These are phyloP conservation scores for Calonectria hongkongensis DNA, from an alignment of 2,329 filamentous ascomycete species.

Conservation along the genomic window DNA sequence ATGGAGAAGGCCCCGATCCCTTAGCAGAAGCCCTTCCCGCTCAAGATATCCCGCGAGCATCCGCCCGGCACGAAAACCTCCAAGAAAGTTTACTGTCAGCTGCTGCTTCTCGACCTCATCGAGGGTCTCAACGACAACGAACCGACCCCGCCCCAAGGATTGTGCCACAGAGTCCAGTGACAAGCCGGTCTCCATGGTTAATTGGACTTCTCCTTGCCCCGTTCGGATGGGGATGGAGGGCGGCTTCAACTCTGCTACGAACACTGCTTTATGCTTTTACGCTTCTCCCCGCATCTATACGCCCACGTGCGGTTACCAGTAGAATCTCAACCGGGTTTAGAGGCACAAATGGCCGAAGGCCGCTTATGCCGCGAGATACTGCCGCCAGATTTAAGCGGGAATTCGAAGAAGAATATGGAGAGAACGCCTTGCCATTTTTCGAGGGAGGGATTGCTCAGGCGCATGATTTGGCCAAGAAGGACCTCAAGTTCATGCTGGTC, in stretches of 20 bases:
- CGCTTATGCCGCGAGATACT: constrained; percentile 89
- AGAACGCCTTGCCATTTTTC: constrained; percentile 82
- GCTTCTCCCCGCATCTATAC: constrained; percentile 82
- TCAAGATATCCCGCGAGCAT: constrained; percentile 76
- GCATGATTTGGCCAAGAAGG: constrained; percentile 90
- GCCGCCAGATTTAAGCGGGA: constrained; percentile 92
- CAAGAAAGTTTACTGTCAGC: constrained; percentile 73
- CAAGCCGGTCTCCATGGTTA: constrained; percentile 83
- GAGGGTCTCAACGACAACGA: constrained; percentile 53
- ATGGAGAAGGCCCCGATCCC: constrained; percentile 91
- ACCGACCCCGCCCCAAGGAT: constrained; percentile 87
- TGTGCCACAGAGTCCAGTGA: constrained; percentile 83
- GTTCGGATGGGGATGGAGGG: constrained; percentile 84
- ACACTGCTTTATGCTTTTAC: constrained; percentile 86
- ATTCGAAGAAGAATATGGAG: constrained; percentile 94
- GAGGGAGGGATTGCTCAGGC: constrained; percentile 95
- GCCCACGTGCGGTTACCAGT: constrained; percentile 73
- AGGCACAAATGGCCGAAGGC: constrained; percentile 81
- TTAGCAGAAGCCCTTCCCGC: constrained; percentile 84
- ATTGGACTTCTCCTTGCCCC: constrained; percentile 87
- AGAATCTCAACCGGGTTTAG: constrained; percentile 71
- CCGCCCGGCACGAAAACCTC: constrained; percentile 83
- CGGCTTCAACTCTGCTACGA: constrained; percentile 81
- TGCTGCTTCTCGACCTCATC: constrained; percentile 45
- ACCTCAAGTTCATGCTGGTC: constrained; percentile 93